phyloP scores from a whole-genome alignment of 371 early-diverging fungal genomes.

The Lichtheimia ramosa region DNA sequence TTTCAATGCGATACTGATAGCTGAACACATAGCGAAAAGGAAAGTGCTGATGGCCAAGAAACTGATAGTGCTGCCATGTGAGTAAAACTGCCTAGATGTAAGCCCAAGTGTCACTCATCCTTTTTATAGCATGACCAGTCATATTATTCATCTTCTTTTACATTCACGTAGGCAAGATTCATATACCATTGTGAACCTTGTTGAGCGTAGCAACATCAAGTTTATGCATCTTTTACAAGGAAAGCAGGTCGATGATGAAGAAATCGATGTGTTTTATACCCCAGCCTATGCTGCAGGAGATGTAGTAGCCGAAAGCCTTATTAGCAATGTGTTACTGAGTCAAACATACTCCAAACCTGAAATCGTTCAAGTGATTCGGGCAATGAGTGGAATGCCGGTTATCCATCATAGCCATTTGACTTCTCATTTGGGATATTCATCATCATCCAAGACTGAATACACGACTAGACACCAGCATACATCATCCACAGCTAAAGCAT shows the following conservation, averaged over 20 bases:
- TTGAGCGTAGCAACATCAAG: constrained; percentile 47
- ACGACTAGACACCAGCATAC: constrained; percentile 8
- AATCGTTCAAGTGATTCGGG: constrained; percentile 49
- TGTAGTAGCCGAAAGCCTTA: constrained; percentile 43
- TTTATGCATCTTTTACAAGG: constrained; percentile 46
- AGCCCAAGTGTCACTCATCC: neutral
- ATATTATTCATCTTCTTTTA: constrained; percentile 33
- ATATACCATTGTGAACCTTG: constrained; percentile 33
- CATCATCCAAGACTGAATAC: neutral
- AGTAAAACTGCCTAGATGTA: constrained; percentile 1
- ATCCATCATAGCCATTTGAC: neutral
- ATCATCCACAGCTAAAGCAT: neutral
- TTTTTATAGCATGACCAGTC: constrained; percentile 32
- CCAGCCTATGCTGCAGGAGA: constrained; percentile 55
- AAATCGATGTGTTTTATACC: constrained; percentile 36
- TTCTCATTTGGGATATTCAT: too few relatives aligned
- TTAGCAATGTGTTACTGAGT: constrained; percentile 48
- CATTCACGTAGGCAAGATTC: constrained; percentile 18
- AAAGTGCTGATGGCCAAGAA: constrained; percentile 33
- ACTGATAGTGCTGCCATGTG: constrained; percentile 52
- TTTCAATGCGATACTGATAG: neutral
- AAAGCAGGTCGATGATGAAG: constrained; percentile 34
- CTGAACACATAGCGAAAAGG: constrained; percentile 30
- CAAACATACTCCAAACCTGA: constrained; percentile 54
- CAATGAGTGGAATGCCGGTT: constrained; percentile 49